Evolutionary conservation across 331 rosid species (phyloP), one percentile per base, ranked within the genome.

Genomic region (Quercus tomentella): DNA sequence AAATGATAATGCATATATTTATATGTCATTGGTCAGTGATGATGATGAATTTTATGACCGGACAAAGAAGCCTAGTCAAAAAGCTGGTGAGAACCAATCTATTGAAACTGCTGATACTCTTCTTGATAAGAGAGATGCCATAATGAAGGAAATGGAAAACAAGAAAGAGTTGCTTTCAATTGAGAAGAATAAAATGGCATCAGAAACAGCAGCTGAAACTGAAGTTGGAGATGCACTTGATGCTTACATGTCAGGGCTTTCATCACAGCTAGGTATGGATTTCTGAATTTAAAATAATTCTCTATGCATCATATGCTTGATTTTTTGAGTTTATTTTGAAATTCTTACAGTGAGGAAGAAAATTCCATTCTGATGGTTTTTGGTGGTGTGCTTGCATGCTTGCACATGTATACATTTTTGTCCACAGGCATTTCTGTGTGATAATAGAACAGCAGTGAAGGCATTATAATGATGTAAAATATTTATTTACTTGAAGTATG

Each of bases 31-130:
- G 62, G 80, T 63, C 84, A 93, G 99, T 79, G 98, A 94, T 62
- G 97, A 91, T 56, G 99, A 95, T 87, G 99, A 95, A 57, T 95
- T 95, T 85, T 95, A 91, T 74, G 99, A 95, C 81, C 97, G 99
- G 58, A 91, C 97, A 55, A 88, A 91, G 84, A 91, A 79, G 82
- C 78, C 89, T 10, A 79, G 75, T 84, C 89, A 77, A 82, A 91
- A 87, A 83, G 79, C 76, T 28, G 84, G 87, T 76, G 93, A 90
- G 75, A 84, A 77, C 85, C 93, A 86, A 61, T 87, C 97, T 37
- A 54, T 95, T 84, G 99, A 95, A 91, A 95, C 98, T 58, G 88
- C 93, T 2, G 97, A 93, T 86, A 84, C 97, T 74, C 99, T 95
- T 83, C 94, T 95, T 72, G 97, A 87, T 77, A 95, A 93, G 87